Conservation (phyloP, 2,329 filamentous ascomycete species). For the Aspergillus neotritici region DNA sequence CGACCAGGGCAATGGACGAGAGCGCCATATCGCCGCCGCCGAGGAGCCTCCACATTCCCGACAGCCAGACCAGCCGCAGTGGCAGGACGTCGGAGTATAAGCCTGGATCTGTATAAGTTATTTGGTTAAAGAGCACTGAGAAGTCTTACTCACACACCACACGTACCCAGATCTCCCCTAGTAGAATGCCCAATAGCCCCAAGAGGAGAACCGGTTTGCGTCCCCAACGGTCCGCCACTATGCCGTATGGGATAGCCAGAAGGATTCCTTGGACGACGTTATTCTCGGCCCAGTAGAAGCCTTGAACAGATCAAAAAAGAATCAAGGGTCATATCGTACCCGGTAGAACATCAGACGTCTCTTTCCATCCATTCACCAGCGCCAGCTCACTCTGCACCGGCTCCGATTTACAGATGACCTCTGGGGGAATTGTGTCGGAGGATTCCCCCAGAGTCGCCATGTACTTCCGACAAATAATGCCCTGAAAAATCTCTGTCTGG, state of each 20-base stretch:
- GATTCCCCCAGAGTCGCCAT: slow-evolving; percentile 15
- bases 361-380: slow-evolving; percentile 25
- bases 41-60: slow-evolving; percentile 17
- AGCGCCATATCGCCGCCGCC: slow-evolving; percentile 23
- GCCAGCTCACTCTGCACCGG: slow-evolving; percentile 28
- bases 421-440: slow-evolving; percentile 21
- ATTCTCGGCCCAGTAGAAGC: background rate
- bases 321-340: slow-evolving; percentile 8
- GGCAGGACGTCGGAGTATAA: slow-evolving; percentile 18
- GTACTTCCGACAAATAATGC: too few relatives aligned
- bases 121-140: background rate
- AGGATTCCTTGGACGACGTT: slow-evolving; percentile 17
- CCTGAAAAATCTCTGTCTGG: slow-evolving; percentile 12
- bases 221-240: slow-evolving; percentile 27
- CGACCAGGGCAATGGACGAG: slow-evolving; percentile 16
- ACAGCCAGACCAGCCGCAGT: slow-evolving; percentile 25
- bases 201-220: slow-evolving; percentile 23
- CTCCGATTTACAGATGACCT: slow-evolving; percentile 24
- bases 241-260: slow-evolving; percentile 24
- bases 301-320: too few relatives aligned
- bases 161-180: slow-evolving; percentile 22
- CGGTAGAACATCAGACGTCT: slow-evolving; percentile 20
- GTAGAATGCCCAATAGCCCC: slow-evolving; percentile 14
- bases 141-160: slow-evolving; percentile 22
- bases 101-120: slow-evolving; percentile 5